phyloP scores from a whole-genome alignment of 495 filamentous ascomycete genomes.

The Rusavskia elegans region DNA sequence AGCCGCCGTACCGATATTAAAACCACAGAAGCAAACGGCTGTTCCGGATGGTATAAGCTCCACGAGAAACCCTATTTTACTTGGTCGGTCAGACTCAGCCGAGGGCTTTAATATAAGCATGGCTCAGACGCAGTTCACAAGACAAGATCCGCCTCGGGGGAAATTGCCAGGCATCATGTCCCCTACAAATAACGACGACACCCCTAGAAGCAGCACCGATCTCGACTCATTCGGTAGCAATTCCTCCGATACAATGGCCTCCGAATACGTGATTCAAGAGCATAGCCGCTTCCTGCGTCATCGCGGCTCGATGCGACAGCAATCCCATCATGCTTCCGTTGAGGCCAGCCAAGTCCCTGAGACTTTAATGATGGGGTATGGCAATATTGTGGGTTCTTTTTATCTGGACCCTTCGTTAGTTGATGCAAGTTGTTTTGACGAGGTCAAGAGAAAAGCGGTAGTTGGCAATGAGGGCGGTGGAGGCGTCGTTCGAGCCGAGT shows the following conservation, averaged over 20 bases:
- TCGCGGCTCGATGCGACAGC: slow-evolving; percentile 42
- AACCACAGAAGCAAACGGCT: no score
- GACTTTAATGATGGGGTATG: slow-evolving; percentile 94
- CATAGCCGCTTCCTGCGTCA: slow-evolving; percentile 29
- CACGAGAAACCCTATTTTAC: no score
- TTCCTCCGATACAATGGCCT: slow-evolving; percentile 82
- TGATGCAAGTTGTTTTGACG: slow-evolving; percentile 80
- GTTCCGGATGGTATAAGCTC: no score
- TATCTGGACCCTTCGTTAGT: slow-evolving; percentile 82
- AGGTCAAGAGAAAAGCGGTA: slow-evolving; percentile 86
- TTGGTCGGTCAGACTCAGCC: no score
- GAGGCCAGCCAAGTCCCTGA: slow-evolving; percentile 39
- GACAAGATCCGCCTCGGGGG: slow-evolving; percentile 24
- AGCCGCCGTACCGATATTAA: no score
- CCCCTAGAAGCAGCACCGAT: slow-evolving; percentile 79
- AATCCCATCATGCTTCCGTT: slow-evolving; percentile 38
- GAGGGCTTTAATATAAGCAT: no score
- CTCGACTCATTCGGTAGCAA: slow-evolving; percentile 90
- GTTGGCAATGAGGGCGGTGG: slow-evolving; percentile 69
- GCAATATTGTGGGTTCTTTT: slow-evolving; percentile 84
- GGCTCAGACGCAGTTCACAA: no score
- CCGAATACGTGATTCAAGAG: slow-evolving; percentile 67
- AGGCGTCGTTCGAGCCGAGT: slow-evolving; percentile 67
- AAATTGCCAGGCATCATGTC: slow-evolving; percentile 59
- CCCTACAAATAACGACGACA: slow-evolving; percentile 44